phyloP scores from a whole-genome alignment of 2,329 filamentous ascomycete genomes.

The Cordyceps pruinosa region DNA sequence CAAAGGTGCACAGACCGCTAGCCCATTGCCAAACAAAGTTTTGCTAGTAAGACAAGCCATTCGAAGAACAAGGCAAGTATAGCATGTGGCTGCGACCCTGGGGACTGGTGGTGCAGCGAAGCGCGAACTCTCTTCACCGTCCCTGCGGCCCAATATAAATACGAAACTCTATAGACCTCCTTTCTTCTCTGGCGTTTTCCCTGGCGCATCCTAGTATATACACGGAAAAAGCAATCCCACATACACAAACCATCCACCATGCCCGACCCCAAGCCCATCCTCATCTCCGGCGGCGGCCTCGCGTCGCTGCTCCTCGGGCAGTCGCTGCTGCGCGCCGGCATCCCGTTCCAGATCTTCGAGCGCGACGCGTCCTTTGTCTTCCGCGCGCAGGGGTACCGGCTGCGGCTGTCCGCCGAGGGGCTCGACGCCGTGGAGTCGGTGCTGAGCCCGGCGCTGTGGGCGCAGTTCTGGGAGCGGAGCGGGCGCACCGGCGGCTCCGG shows the following conservation, averaged over 20 bases:
- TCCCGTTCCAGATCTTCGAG: conserved; percentile 52
- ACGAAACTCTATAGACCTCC: too few species aligned
- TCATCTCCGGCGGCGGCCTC: conserved; percentile 39
- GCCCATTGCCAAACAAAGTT: not conserved
- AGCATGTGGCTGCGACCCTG: too few species aligned
- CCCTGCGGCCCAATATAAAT: too few species aligned
- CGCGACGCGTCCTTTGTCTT: conserved; percentile 43
- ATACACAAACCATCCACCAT: not conserved
- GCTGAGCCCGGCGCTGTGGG: conserved; percentile 39
- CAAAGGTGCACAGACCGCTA: not conserved
- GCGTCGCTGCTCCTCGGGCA: conserved; percentile 38
- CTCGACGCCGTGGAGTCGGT: conserved; percentile 55
- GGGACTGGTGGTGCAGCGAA: too few species aligned
- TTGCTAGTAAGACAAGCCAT: not conserved
- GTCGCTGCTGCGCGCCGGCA: conserved; percentile 32
- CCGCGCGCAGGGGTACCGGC: conserved; percentile 56
- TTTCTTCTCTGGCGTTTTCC: too few species aligned
- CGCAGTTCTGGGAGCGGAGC: conserved; percentile 51
- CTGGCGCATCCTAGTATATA: too few species aligned
- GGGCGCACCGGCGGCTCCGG: conserved; percentile 54
- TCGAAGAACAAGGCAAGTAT: not conserved
- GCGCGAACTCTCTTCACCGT: too few species aligned
- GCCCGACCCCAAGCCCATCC: conserved; percentile 25
- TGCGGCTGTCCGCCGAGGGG: conserved; percentile 50
- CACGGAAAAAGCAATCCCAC: not conserved